phyloP scores from a whole-genome alignment of 257 asterid genomes.

The Scutellaria baicalensis region DNA sequence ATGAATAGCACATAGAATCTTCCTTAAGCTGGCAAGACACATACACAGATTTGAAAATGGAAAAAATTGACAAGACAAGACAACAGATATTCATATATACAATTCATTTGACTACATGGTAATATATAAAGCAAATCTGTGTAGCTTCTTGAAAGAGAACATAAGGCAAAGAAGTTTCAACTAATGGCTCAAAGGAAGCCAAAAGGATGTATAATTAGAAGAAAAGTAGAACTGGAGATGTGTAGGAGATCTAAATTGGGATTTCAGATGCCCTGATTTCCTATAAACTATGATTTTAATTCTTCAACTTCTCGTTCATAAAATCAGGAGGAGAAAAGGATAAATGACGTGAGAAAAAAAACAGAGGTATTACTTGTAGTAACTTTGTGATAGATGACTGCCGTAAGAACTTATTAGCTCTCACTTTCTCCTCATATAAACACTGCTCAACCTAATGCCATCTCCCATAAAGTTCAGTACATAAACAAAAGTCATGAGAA shows the following conservation, averaged over 20 bases:
- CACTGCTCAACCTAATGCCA: not conserved
- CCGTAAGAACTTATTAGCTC: not conserved
- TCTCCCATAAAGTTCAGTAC: not conserved
- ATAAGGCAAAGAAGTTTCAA: not conserved
- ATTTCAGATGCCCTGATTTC: not conserved
- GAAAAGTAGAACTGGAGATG: no score
- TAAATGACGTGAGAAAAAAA: not conserved
- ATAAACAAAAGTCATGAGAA: not conserved
- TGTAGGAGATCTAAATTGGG: not conserved
- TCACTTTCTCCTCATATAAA: not conserved
- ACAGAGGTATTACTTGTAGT: not conserved
- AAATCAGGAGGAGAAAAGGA: not conserved
- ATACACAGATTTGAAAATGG: not conserved
- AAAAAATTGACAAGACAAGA: not conserved
- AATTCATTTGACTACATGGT: no score
- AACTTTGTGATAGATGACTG: not conserved
- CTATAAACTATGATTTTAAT: not conserved
- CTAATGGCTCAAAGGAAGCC: not conserved
- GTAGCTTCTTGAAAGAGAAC: not conserved
- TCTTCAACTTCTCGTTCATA: not conserved
- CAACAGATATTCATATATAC: not conserved
- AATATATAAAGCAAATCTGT: no score
- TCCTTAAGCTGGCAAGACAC: no score
- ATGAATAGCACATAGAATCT: no score
- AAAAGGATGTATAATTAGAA: not conserved